Evolutionary conservation across 129 eudicot genomes (phyloP).

Genomic region (Ambrosia trifida): DNA sequence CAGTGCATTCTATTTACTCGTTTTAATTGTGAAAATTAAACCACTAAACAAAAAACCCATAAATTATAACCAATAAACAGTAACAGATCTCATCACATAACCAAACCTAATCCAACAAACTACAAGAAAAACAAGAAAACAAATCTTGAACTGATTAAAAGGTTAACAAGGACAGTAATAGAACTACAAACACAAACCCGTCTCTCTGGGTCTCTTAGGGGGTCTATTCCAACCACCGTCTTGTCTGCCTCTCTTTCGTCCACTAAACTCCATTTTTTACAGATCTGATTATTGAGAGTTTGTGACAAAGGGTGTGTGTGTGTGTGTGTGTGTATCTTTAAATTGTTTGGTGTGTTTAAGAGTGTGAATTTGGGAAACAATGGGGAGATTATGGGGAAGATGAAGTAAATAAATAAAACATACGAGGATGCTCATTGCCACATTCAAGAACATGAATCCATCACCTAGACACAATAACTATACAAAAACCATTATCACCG

Average conservation of each 20-base stretch:
- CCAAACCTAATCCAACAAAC: not conserved
- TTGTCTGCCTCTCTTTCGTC: constrained; percentile 58
- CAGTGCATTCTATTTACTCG: too few relatives aligned
- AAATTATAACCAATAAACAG: not conserved
- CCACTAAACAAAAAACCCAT: not conserved
- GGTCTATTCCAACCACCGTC: constrained; percentile 57
- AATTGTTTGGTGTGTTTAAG: not conserved
- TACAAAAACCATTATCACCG: too few relatives aligned
- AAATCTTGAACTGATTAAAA: not conserved
- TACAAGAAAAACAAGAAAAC: not conserved
- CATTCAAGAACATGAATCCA: too few relatives aligned
- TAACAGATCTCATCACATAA: constrained; percentile 15
- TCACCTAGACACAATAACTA: too few relatives aligned
- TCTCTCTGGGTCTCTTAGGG: constrained; percentile 51
- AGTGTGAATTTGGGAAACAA: not conserved
- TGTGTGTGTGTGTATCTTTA: not conserved
- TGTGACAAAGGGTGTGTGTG: not conserved
- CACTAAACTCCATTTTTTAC: constrained; percentile 48
- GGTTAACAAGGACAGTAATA: not conserved
- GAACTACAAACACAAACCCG: constrained; percentile 46
- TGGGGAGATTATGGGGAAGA: not conserved
- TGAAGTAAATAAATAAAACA: too few relatives aligned
- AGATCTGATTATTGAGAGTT: constrained; percentile 20
- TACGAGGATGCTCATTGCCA: too few relatives aligned
- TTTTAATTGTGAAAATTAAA: too few relatives aligned